Evolutionary conservation across 441 rosid species (phyloP).

Genomic region (Syzygium malaccense): DNA sequence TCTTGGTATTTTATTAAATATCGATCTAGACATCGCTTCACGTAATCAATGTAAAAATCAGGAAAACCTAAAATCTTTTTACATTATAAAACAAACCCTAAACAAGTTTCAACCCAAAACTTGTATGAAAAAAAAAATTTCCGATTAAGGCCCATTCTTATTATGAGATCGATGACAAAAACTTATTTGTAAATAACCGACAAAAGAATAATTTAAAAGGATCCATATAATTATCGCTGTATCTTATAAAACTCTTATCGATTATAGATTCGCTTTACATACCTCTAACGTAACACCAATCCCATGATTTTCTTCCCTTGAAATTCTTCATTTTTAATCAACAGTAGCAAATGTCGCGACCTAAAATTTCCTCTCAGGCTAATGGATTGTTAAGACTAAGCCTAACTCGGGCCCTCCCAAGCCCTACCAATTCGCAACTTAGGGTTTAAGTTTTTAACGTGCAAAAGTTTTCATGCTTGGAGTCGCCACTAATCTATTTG

Average conservation of each 20-base stretch:
- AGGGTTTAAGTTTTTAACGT: too few species aligned
- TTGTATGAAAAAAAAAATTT: background rate
- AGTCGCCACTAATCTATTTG: too few species aligned
- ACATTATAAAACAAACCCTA: background rate
- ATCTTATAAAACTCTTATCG: background rate
- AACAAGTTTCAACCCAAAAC: background rate
- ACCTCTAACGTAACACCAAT: background rate
- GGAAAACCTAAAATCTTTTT: background rate
- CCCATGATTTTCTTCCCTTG: background rate
- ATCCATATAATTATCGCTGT: rapidly evolving
- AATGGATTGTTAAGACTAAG: too few species aligned
- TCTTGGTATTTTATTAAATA: background rate
- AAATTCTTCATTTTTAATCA: background rate
- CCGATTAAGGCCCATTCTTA: background rate
- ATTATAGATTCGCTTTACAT: background rate
- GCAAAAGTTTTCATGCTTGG: too few species aligned
- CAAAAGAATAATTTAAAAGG: background rate
- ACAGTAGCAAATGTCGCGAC: too few species aligned
- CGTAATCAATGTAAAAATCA: background rate
- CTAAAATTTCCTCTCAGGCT: too few species aligned
- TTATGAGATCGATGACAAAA: background rate
- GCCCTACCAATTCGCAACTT: too few species aligned
- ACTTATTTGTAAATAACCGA: background rate
- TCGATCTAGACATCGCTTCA: background rate
- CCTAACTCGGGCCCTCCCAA: too few species aligned